Base-by-base conservation (phyloP, 192 early-diverging fungal genomes). In the Backusella psychrophila region DNA sequence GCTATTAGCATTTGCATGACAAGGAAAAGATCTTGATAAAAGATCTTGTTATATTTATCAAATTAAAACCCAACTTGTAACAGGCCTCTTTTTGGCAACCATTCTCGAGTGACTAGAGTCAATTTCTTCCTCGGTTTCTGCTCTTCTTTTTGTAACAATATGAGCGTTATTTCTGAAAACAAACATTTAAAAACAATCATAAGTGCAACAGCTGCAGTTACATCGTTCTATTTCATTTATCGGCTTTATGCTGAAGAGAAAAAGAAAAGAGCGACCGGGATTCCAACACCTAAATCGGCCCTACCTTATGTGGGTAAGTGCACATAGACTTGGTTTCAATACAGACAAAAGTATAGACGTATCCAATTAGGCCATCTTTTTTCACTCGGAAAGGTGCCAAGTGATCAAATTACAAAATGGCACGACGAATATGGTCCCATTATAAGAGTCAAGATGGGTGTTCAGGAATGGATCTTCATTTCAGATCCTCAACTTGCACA, bases 381-480 rank as follows among this genome's bases (percentile, higher is more conserved):
- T 31, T 71, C 69, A 33, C 12, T 71, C 9, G 69, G 39, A 31
- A 38, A 44, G 9, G 26, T 29, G 6, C 41, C 39, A 42, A 29
- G 23, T 0, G 38, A 26, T 1, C 33, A 71, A 7, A 39, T 71
- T 33, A 23, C 26, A 4, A 46, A 71, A 15, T 71, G 69, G 69
- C 69, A 71, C 23, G 41, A 17, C 8, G 38, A 71, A 21, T 8
- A 71, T 71, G 69, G 69, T 0, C 71, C 71, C 1, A 73, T 73
- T 12, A 3, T 73, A 4, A 46, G 46, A 34, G 21, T 73, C 29
- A 52, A 56, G 15, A 73, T 73, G 71, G 71, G 71, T 12, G 46
- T 73, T 33, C 71, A 73, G 21, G 29, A 73, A 23, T 73, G 42
- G 42, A n/a, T 73, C 34, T 73, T 56, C 31, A 52, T 73, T 19